These are phyloP conservation scores for Suillus alpinus DNA, from an alignment of 768 basidiomycete species.

Conservation along the genomic window DNA sequence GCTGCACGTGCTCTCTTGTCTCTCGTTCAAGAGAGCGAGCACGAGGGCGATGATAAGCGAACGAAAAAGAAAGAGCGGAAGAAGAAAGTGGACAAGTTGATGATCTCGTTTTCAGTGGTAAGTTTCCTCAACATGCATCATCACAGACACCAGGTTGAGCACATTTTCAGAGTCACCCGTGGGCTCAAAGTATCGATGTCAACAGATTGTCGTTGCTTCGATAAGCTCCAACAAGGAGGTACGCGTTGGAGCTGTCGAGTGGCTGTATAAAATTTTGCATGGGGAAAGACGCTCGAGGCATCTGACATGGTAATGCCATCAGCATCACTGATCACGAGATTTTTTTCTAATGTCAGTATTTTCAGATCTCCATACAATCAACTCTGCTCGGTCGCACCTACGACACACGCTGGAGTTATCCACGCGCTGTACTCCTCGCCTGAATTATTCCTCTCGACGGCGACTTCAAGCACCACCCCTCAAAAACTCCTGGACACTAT, in stretches of 20 bases:
- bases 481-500: constrained; percentile 23
- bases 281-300: constrained; percentile 20
- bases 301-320: constrained; percentile 39
- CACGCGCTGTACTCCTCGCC: constrained; percentile 63
- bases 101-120: constrained; percentile 60
- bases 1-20: constrained; percentile 43
- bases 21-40: constrained; percentile 39
- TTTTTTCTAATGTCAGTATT: background rate
- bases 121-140: constrained; percentile 8
- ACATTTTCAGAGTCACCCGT: constrained; percentile 20
- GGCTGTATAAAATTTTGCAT: constrained; percentile 43
- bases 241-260: constrained; percentile 58
- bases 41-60: constrained; percentile 17
- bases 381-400: constrained; percentile 68
- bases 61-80: constrained; percentile 28
- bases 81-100: constrained; percentile 49
- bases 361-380: constrained; percentile 54
- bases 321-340: background rate
- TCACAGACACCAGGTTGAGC: background rate
- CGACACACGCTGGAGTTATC: constrained; percentile 62
- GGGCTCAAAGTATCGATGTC: constrained; percentile 30
- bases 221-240: constrained; percentile 58
- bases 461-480: constrained; percentile 14
- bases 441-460: constrained; percentile 39
- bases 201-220: constrained; percentile 52